Evolutionary conservation across 495 filamentous ascomycete genomes (phyloP).

Genomic region (Jackrogersella minutella): DNA sequence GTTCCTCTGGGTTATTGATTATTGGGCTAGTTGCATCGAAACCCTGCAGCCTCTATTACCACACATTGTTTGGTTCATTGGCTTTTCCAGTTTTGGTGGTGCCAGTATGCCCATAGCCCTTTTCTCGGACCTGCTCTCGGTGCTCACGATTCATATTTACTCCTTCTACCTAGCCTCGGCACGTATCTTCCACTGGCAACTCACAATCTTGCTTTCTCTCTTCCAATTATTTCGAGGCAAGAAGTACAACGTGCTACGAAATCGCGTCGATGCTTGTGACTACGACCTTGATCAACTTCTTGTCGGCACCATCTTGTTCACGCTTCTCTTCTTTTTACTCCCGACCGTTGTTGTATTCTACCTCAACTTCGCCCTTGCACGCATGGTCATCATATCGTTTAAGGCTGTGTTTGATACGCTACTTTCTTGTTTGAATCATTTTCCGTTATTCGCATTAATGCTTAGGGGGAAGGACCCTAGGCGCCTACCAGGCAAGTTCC

Average conservation of each 20-base stretch:
- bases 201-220: constrained; percentile 92
- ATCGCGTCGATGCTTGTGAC: constrained; percentile 97
- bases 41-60: constrained; percentile 82
- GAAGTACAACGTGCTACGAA: constrained; percentile 95
- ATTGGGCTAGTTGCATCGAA: constrained; percentile 86
- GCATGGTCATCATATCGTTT: constrained; percentile 92
- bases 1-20: constrained; percentile 97
- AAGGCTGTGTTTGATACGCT: constrained; percentile 90
- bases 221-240: constrained; percentile 99
- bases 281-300: constrained; percentile 98
- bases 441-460: constrained; percentile 97
- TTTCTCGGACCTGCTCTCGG: constrained; percentile 91
- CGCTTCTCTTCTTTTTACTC: constrained; percentile 91
- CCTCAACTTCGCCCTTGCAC: constrained; percentile 90
- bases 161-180: constrained; percentile 97
- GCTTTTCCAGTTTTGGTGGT: constrained; percentile 92
- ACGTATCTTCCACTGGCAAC: constrained; percentile 97
- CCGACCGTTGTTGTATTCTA: constrained; percentile 98
- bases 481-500: constrained; percentile 77
- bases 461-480: constrained; percentile 91
- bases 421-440: constrained; percentile 95
- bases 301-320: constrained; percentile 95
- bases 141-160: constrained; percentile 95
- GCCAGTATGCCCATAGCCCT: constrained; percentile 97
- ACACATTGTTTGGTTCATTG: constrained; percentile 89